Evolutionary conservation across 2,329 filamentous ascomycete species (phyloP).

Genomic region (Xylariaceae sp.): DNA sequence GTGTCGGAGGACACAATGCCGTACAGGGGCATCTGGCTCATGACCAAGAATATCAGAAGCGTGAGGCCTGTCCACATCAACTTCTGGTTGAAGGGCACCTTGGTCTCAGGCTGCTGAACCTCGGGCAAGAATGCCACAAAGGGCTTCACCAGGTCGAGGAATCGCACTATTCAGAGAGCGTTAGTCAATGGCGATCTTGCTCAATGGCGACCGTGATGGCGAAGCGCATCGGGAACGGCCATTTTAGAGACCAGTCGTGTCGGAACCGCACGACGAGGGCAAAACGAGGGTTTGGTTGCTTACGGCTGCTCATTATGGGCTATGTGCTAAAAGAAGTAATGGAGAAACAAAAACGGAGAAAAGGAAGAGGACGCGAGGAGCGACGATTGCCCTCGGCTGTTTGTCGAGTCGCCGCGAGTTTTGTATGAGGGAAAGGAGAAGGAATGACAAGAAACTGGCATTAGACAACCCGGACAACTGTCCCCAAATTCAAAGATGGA

Average conservation of each 20-base stretch:
- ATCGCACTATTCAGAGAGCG: constrained; percentile 66
- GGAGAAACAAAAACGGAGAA: constrained; percentile 24
- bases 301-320: constrained; percentile 38
- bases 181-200: constrained; percentile 21
- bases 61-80: constrained; percentile 94
- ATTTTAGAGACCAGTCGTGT: constrained; percentile 1
- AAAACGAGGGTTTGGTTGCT: constrained; percentile 24
- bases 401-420: constrained; percentile 32
- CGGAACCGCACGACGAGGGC: constrained; percentile 1
- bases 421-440: constrained; percentile 30
- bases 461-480: constrained; percentile 25
- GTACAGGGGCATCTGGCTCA: constrained; percentile 98
- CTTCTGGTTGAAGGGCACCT: constrained; percentile 98
- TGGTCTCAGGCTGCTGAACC: constrained; percentile 97
- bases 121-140: constrained; percentile 99
- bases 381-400: constrained; percentile 29
- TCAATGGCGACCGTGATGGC: constrained; percentile 20
- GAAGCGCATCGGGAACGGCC: constrained; percentile 19
- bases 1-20: constrained; percentile 99
- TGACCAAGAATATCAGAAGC: constrained; percentile 97
- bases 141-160: constrained; percentile 99
- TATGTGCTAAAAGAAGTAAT: constrained; percentile 22
- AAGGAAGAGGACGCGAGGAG: constrained; percentile 21
- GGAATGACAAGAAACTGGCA: constrained; percentile 32
- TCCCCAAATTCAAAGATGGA: constrained; percentile 33